Base-by-base conservation (phyloP, 345 rosid species). In the Brassica carinata region DNA sequence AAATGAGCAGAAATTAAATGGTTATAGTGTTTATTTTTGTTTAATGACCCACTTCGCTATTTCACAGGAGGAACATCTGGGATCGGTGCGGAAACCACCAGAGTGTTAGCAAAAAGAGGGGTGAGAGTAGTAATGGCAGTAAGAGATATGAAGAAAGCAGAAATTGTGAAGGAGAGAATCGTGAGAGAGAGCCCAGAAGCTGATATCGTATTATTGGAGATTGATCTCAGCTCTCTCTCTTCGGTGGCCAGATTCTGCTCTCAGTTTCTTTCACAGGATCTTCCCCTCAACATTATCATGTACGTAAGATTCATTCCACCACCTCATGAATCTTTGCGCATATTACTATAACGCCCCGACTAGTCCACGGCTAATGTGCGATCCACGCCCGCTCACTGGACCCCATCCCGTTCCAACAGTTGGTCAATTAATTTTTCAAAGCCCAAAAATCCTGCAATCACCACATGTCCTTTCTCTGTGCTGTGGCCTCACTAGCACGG, bases 251-350 rank as follows among this genome's bases (percentile, higher is more conserved):
- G 91, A 87, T 95, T 93, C 77, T 90, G 89, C 74, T 75, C 85
- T 15, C 79, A 87, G 63, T 95, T 95, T 81, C 86, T 91, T 7
- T 83, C 91, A 14, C 87, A 91, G 10, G 89, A 88, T 5, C 86
- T 90, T 5, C 97, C 98, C 19, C 93, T 95, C 40, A 87, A 93
- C 84, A 88, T 95, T 77, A 97, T 95, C 79, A 90, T 95, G 98
- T 93, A 74, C 82, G 94, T 88, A 11, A 8, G 36, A 74, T 69
- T 77, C 70, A 78, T 64, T 43, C 27, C 64, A 67, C 31, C n/a
- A n/a, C 4, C 17, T 53, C 58, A 15, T 53, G 58, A 53, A 45
- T 17, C n/a, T 57, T 61, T 80, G 75, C 75, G 59, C 71, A 64
- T 79, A 61, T 23, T 23, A 19, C 62, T 33, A 29, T 29, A 29